A percentile compares a stretch with the other conserved stretches of the same genome.
Conservation (phyloP, 257 asterid species). For the Gynochthodes officinalis region DNA sequence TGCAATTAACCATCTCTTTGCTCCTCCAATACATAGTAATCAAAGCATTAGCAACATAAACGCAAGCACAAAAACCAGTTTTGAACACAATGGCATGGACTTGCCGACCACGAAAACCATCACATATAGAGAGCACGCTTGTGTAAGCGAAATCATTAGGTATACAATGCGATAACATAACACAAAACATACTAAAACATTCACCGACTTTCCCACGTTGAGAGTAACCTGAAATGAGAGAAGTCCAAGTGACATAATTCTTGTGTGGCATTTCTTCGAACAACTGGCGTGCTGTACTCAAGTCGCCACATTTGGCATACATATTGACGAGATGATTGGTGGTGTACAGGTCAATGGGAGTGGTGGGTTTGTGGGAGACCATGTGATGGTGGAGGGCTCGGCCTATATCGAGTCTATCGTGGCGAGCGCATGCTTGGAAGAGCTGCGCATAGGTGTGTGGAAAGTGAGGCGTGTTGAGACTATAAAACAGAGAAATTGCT, state of each 20-base stretch:
- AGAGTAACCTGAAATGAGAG: constrained; percentile 69
- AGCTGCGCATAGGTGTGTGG: constrained; percentile 28
- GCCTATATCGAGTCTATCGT: constrained; percentile 23
- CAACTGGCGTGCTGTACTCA: constrained; percentile 44
- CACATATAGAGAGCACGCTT: constrained; percentile 65
- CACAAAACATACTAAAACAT: constrained; percentile 50
- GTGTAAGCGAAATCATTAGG: constrained; percentile 82
- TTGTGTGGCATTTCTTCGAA: constrained; percentile 57
- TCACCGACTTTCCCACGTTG: constrained; percentile 38
- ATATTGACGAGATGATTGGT: constrained; percentile 45
- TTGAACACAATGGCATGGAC: constrained; percentile 55
- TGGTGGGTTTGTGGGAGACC: constrained; percentile 5
- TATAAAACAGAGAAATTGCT: constrained; percentile 19
- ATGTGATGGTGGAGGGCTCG: constrained; percentile 28
- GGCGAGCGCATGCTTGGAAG: constrained; percentile 37
- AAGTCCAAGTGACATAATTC: constrained; percentile 73
- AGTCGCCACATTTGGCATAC: constrained; percentile 52
- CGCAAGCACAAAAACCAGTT: constrained; percentile 57
- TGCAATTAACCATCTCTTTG: constrained; percentile 2
- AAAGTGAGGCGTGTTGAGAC: neutral
- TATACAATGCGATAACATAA: constrained; percentile 39
- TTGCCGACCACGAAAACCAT: constrained; percentile 57
- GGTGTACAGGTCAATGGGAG: constrained; percentile 33
- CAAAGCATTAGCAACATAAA: constrained; percentile 80
- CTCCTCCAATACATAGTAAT: constrained; percentile 66